Percentiles rank a stretch among this genome's conserved stretches.
phyloP scores from a whole-genome alignment of 2,329 filamentous ascomycete species.

The Trichoderma gracile region DNA sequence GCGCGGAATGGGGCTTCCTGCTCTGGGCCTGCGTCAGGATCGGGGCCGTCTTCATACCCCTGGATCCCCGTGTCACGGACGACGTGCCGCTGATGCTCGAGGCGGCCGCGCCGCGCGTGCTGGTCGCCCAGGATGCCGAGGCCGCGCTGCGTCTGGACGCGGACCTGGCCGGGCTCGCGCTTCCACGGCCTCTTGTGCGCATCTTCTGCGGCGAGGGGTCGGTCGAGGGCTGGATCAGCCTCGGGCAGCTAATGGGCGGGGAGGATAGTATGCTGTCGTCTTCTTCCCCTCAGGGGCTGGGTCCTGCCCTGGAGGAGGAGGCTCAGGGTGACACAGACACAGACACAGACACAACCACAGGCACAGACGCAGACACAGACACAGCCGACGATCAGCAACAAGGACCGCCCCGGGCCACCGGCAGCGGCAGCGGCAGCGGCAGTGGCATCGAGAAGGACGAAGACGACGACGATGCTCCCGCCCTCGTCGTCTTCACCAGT shows the following conservation, averaged over 20 bases:
- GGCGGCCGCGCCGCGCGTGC: slow-evolving; percentile 33
- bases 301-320: too few species aligned
- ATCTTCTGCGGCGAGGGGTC: slow-evolving; percentile 33
- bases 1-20: slow-evolving; percentile 43
- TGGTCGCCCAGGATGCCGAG: slow-evolving; percentile 39
- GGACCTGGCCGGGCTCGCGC: background rate
- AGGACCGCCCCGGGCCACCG: slow-evolving; percentile 17
- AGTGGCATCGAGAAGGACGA: slow-evolving; percentile 26
- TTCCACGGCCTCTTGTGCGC: background rate
- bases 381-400: slow-evolving; percentile 9
- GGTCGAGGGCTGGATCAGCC: slow-evolving; percentile 30
- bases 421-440: background rate
- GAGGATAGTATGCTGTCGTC: too few species aligned
- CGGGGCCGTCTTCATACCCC: slow-evolving; percentile 39
- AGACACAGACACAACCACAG: too few species aligned
- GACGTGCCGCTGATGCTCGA: slow-evolving; percentile 33
- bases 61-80: slow-evolving; percentile 36
- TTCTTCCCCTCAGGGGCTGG: slow-evolving; percentile 7
- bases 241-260: slow-evolving; percentile 25
- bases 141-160: slow-evolving; percentile 28
- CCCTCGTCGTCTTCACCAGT: slow-evolving; percentile 51
- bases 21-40: slow-evolving; percentile 43
- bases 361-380: background rate
- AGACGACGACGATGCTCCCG: too few species aligned
- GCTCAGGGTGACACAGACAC: too few species aligned